Evolutionary conservation across 805 yeast species (phyloP), one percentile per base, ranked within the genome.

Genomic region (Teunomyces lycoperdinae): DNA sequence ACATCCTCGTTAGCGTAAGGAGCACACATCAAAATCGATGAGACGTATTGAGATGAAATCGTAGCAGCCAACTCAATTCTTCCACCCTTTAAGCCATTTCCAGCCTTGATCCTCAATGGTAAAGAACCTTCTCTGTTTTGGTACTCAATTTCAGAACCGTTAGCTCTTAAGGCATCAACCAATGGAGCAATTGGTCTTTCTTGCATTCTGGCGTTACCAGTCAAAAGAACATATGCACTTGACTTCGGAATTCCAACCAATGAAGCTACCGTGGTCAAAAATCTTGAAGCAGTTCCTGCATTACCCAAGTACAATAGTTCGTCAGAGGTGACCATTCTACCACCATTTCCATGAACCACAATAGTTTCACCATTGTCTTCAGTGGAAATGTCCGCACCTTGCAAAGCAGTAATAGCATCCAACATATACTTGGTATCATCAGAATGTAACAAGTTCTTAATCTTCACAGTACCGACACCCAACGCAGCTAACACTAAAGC

Each of bases 281-380:
- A 94, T 60, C 99, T 80, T 5, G 97, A 88, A 3, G 99, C 98
- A 39, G 99, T 94, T 55, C 99, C 99, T 1, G 99, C 98, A 62
- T 94, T 94, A 49, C 99, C 99, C 52, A 94, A 76, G 68, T 89
- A 94, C 48, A 94, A 73, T 52, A 83, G 86, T 45, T 83, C 81
- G 13, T 71, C 68, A 43, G 84, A 78, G 3, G 95, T 85, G 28
- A 73, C 58, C 52, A 89, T 67, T 28, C 81, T 70, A 48, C 97
- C 97, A 50, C 94, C 94, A 53, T 91, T 91, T 45, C 92, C 91
- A 44, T 82, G 80, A 28, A 92, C 81, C 41, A 92, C 84, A 31
- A 89, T 81, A 30, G 96, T 91, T 62, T 87, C 92, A 50, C 97
- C 98, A 60, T 87, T 84, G 56, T 89, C 92, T 63, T 88, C 96